These are phyloP conservation scores for Isoetes engelmannii DNA, from an alignment of 83 land plant genomes.

Conservation along the genomic window DNA sequence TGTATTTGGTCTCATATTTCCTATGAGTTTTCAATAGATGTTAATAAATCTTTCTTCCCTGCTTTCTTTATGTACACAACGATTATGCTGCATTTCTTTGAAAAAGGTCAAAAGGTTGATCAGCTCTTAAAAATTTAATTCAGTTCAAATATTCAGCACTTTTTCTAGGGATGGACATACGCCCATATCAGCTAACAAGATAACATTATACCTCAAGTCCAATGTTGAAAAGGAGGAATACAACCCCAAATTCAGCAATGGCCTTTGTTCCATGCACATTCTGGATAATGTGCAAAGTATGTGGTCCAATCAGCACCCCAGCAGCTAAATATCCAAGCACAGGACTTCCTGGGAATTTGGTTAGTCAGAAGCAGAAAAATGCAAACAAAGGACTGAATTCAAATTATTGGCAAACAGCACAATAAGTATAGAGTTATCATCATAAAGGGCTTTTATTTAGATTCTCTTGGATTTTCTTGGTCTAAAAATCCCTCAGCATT, in stretches of 20 bases:
- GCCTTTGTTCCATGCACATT: conserved; percentile 98
- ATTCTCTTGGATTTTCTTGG: too few relatives aligned
- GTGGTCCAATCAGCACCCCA: conserved; percentile 96
- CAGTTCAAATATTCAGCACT: not conserved
- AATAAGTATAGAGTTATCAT: too few relatives aligned
- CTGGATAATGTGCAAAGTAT: conserved; percentile 87
- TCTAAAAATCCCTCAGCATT: too few relatives aligned
- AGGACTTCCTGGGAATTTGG: conserved; percentile 72
- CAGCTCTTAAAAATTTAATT: too few relatives aligned
- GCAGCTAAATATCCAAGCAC: conserved; percentile 97
- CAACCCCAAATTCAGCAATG: conserved; percentile 99
- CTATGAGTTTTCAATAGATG: not conserved
- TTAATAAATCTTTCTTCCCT: not conserved
- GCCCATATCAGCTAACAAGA: not conserved
- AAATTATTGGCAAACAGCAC: too few relatives aligned
- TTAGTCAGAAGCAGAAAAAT: too few relatives aligned
- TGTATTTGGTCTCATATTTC: too few relatives aligned
- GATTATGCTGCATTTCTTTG: too few relatives aligned
- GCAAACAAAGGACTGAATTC: too few relatives aligned
- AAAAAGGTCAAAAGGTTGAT: not conserved
- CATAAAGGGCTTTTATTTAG: too few relatives aligned
- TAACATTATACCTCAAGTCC: conserved; percentile 81
- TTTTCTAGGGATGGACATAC: not conserved
- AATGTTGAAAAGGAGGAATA: conserved; percentile 92
- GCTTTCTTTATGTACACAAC: too few relatives aligned